Evolutionary conservation across 2,329 filamentous ascomycete species (phyloP).

Genomic region (Paecilomyces variotii): DNA sequence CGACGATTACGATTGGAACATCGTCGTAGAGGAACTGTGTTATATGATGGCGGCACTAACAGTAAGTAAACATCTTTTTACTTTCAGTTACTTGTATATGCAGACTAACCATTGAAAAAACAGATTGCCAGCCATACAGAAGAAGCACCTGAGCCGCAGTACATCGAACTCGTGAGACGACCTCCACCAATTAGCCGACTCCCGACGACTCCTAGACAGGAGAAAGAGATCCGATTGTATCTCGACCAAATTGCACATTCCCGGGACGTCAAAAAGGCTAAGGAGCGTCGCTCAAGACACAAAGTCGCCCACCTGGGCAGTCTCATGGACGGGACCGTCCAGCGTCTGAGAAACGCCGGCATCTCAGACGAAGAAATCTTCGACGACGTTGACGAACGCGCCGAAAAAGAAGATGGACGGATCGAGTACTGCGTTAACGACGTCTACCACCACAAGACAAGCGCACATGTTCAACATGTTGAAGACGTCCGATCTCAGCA

Average conservation of each 20-base stretch:
- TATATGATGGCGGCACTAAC: background rate
- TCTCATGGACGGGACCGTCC: background rate
- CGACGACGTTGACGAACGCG: background rate
- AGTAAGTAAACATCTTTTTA: background rate
- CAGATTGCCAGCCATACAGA: background rate
- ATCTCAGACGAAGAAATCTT: constrained; percentile 1
- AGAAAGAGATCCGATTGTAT: background rate
- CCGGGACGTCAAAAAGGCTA: background rate
- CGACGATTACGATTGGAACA: background rate
- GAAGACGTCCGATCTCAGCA: background rate
- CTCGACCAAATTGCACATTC: background rate
- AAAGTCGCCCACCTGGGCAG: background rate
- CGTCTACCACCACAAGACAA: background rate
- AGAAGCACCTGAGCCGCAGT: background rate
- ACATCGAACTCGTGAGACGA: background rate
- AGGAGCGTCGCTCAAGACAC: background rate
- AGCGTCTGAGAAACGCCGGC: background rate
- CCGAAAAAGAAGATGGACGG: background rate
- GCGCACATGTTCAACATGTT: background rate
- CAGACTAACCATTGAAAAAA: background rate
- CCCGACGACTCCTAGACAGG: background rate
- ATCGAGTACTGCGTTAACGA: background rate
- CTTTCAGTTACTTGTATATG: background rate
- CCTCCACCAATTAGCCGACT: background rate
- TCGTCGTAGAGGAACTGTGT: background rate